These are phyloP conservation scores for Gymnopilus dilepis DNA, from an alignment of 768 basidiomycete species.

Conservation along the genomic window DNA sequence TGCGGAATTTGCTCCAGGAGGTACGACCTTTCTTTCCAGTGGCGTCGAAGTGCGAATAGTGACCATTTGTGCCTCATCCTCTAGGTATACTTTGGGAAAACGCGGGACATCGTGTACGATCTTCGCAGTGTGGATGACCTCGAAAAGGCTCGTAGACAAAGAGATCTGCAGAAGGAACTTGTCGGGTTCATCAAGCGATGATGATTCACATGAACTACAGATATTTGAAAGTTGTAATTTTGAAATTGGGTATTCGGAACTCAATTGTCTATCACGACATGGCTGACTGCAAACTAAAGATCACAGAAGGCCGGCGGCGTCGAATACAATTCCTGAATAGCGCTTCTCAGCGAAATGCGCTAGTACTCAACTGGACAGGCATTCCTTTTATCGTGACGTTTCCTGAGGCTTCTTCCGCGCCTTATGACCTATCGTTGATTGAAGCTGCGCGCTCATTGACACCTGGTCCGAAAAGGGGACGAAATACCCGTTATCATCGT, in stretches of 20 bases:
- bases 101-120: constrained; percentile 92
- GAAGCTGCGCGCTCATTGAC: constrained; percentile 3
- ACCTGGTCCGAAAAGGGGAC: not conserved
- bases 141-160: constrained; percentile 79
- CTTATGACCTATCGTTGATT: constrained; percentile 17
- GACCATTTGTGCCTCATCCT: not conserved
- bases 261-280: not conserved
- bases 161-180: constrained; percentile 89
- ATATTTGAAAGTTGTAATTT: not conserved
- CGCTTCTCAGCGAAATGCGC: not conserved
- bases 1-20: constrained; percentile 94
- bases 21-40: constrained; percentile 39
- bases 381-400: not conserved
- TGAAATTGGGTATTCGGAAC: not conserved
- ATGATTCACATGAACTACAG: constrained; percentile 8
- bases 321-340: not conserved
- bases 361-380: constrained; percentile 12
- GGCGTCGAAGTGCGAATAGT: not conserved
- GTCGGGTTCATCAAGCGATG: constrained; percentile 83
- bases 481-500: constrained; percentile 29
- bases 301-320: not conserved
- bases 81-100: constrained; percentile 95
- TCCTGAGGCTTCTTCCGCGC: constrained; percentile 25
- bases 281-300: not conserved
- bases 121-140: constrained; percentile 87